Evolutionary conservation across 179 eudicot genomes (phyloP).

Genomic region (Silene noctiflora): DNA sequence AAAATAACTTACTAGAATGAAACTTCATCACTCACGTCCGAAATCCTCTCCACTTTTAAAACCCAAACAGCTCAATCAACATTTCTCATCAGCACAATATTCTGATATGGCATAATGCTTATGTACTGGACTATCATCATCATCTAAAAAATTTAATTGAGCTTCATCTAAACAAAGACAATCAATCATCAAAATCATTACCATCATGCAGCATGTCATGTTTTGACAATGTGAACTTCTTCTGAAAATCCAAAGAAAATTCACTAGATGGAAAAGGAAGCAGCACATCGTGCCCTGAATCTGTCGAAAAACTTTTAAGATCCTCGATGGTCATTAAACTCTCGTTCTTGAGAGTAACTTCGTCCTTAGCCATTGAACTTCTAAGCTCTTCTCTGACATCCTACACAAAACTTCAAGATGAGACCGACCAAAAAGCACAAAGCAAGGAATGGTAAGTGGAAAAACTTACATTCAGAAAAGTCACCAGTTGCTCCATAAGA

Average conservation of each 20-base stretch:
- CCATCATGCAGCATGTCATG: slow-evolving; percentile 44
- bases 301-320: slow-evolving; percentile 20
- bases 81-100: too few relatives aligned
- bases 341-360: slow-evolving; percentile 70
- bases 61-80: too few relatives aligned
- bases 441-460: not conserved
- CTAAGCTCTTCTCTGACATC: slow-evolving; percentile 88
- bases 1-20: too few relatives aligned
- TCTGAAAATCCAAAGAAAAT: slow-evolving; percentile 64
- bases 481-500: slow-evolving; percentile 74
- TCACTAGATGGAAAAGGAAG: slow-evolving; percentile 31
- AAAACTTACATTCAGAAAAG: slow-evolving; percentile 78
- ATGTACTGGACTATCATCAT: too few relatives aligned
- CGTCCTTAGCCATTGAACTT: slow-evolving; percentile 91
- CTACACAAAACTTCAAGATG: slow-evolving; percentile 34
- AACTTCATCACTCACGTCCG: too few relatives aligned
- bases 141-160: too few relatives aligned
- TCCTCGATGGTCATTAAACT: slow-evolving; percentile 38
- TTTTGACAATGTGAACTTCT: slow-evolving; percentile 58
- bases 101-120: too few relatives aligned
- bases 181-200: slow-evolving; percentile 10
- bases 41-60: too few relatives aligned
- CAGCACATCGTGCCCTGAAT: slow-evolving; percentile 33
- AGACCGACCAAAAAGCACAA: slow-evolving; percentile 23
- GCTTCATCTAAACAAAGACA: too few relatives aligned